phyloP scores from a whole-genome alignment of 805 yeast genomes.

The Clavispora asparagi region DNA sequence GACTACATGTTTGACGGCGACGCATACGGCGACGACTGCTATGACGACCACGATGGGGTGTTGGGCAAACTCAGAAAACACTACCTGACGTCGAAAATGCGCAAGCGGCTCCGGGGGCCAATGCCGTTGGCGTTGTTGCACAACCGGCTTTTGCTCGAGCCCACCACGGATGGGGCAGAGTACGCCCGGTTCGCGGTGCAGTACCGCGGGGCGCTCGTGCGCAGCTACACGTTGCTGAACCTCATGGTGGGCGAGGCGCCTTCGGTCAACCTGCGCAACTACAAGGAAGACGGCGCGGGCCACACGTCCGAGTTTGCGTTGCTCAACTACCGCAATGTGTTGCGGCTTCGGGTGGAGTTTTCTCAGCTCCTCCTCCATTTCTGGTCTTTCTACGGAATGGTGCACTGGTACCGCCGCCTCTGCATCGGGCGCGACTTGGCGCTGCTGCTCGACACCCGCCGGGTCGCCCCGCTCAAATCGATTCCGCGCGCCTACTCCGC shows the following conservation, averaged over 20 bases:
- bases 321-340: constrained; percentile 25
- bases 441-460: constrained; percentile 23
- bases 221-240: constrained; percentile 27
- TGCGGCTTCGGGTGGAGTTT: constrained; percentile 35
- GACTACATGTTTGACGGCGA: constrained; percentile 24
- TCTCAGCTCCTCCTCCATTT: constrained; percentile 34
- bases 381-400: constrained; percentile 38
- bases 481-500: constrained; percentile 10
- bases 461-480: constrained; percentile 20
- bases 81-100: constrained; percentile 11
- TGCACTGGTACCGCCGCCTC: constrained; percentile 34
- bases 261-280: constrained; percentile 20
- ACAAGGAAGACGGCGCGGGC: constrained; percentile 18
- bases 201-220: constrained; percentile 21
- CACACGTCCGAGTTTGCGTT: constrained; percentile 1
- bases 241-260: constrained; percentile 35
- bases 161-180: constrained; percentile 17
- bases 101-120: constrained; percentile 11
- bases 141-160: constrained; percentile 37
- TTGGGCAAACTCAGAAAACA: constrained; percentile 17
- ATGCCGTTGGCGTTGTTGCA: constrained; percentile 18
- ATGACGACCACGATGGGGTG: constrained; percentile 4
- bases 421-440: constrained; percentile 32
- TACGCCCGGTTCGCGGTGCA: constrained; percentile 14
- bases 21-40: constrained; percentile 24